phyloP scores from a whole-genome alignment of 495 filamentous ascomycete species.

The Evansstolkia leycettana region DNA sequence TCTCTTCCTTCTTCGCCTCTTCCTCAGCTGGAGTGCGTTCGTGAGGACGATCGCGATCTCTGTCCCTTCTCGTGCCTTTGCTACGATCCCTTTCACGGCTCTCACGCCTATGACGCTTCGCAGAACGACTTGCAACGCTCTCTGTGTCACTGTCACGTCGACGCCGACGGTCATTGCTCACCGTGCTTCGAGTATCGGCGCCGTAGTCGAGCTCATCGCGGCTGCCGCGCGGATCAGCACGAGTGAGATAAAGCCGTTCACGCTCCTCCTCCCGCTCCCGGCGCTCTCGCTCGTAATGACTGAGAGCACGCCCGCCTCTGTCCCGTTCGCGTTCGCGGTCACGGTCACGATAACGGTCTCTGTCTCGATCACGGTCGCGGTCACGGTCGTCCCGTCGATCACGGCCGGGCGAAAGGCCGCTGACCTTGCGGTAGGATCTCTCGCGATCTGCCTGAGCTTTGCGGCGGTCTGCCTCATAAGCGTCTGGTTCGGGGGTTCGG shows the following conservation, averaged over 20 bases:
- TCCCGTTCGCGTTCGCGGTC: conserved; percentile 45
- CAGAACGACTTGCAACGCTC: conserved; percentile 50
- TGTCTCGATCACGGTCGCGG: conserved; percentile 32
- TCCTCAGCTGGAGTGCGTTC: conserved; percentile 37
- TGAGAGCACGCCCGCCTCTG: conserved; percentile 29
- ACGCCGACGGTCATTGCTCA: conserved; percentile 42
- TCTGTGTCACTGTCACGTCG: conserved; percentile 66
- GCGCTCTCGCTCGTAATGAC: conserved; percentile 58
- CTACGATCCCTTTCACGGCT: conserved; percentile 34
- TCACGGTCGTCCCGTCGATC: conserved; percentile 46
- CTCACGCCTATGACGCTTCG: conserved; percentile 32
- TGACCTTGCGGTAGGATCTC: conserved; percentile 70
- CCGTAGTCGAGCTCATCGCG: conserved; percentile 82
- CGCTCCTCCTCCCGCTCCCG: conserved; percentile 75
- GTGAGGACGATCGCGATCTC: conserved; percentile 44
- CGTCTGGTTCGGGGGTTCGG: conserved; percentile 73
- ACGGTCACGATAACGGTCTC: conserved; percentile 28
- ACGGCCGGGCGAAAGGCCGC: conserved; percentile 43
- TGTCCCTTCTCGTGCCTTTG: conserved; percentile 51
- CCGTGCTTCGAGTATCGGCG: conserved; percentile 54
- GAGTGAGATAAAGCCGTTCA: conserved; percentile 69
- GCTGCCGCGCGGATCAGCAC: conserved; percentile 61
- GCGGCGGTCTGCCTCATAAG: conserved; percentile 78
- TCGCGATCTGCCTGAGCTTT: conserved; percentile 81
- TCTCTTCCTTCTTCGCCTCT: conserved; percentile 47